Evolutionary conservation across 2,329 filamentous ascomycete species (phyloP), one percentile per base, ranked within the genome.

Genomic region (Botryosphaeria dothidea): DNA sequence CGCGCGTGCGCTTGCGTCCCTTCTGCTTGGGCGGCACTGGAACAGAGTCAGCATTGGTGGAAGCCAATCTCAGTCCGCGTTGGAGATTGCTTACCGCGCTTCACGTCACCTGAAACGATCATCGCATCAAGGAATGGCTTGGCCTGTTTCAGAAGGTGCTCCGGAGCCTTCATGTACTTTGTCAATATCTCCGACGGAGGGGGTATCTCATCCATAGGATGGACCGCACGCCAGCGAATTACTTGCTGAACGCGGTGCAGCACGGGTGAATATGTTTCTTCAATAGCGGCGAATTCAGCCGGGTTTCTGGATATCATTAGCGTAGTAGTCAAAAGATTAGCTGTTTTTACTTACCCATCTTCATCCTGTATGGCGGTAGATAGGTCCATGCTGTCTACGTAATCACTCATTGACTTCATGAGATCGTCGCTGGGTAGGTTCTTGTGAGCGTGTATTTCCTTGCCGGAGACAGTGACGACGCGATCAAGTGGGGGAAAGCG

Each of bases 331-430:
- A n/a, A 51, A 25, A 0, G 19, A 4, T 11, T 38, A 13, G 11
- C 3, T n/a, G 3, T 4, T 15, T 15, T 29, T 23, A 91, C 23
- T 57, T 57, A 64, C 62, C 62, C 62, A 87, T 89, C 92, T 51
- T 95, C 91, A 71, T 96, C 90, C 51, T 83, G 85, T 9, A 84
- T 90, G 71, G 90, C 88, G 0, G 77, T 83, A 1, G 90, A 90
- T 2, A 99, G 81, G 71, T 97, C 93, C 94, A 99, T 97, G 7
- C 87, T 88, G 74, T 98, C 92, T 7, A 99, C 92, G 70, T 94
- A 98, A 68, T 92, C 88, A 74, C 89, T 90, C 93, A 99, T 98
- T 1, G 92, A 90, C 56, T 89, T 81, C 62, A 87, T 84, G 25
- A 99, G 83, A 34, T 91, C 87, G 2, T 91, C 84, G 9, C 82